phyloP scores from a whole-genome alignment of 2,329 filamentous ascomycete species.

The Trematosphaeria pertusa region DNA sequence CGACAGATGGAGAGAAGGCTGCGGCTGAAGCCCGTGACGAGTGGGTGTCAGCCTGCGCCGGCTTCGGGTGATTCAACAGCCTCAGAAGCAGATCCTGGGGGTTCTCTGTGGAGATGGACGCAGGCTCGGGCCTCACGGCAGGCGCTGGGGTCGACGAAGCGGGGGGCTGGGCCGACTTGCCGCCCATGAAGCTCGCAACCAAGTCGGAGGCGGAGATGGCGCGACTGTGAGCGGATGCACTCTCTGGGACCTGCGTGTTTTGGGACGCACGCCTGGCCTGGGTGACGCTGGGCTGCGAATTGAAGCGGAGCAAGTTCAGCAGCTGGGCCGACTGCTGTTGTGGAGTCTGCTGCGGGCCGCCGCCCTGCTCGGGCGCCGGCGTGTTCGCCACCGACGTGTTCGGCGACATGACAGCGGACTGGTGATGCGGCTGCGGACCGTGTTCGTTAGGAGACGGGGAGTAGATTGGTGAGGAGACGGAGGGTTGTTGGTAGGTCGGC shows the following conservation, averaged over 20 bases:
- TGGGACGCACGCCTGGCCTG: conserved; percentile 45
- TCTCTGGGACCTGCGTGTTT: conserved; percentile 27
- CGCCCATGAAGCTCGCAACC: conserved; percentile 62
- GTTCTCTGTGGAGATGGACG: conserved; percentile 58
- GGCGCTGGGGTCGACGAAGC: conserved; percentile 36
- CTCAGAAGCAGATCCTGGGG: conserved; percentile 87
- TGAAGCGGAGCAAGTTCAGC: conserved; percentile 71
- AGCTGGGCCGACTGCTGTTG: conserved; percentile 60
- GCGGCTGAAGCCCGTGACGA: conserved; percentile 33
- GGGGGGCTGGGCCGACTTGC: conserved; percentile 48
- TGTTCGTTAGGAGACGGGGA: conserved; percentile 61
- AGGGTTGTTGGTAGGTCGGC: conserved; percentile 59
- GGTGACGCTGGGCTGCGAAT: conserved; percentile 53
- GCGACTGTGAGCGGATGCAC: conserved; percentile 36
- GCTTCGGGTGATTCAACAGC: conserved; percentile 78
- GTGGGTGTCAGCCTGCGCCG: conserved; percentile 40
- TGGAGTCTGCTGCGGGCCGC: conserved; percentile 50
- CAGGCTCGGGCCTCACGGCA: conserved; percentile 34
- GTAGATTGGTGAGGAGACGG: conserved; percentile 64
- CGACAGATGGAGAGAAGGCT: conserved; percentile 36
- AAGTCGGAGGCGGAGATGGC: conserved; percentile 64
- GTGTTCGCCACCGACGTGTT: conserved; percentile 56
- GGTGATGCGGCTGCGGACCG: conserved; percentile 63
- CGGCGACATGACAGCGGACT: conserved; percentile 66
- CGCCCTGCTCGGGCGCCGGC: conserved; percentile 49